Evolutionary conservation across 768 basidiomycete species (phyloP), one percentile per base, ranked within the genome.

Genomic region (Lentinula lateritia): DNA sequence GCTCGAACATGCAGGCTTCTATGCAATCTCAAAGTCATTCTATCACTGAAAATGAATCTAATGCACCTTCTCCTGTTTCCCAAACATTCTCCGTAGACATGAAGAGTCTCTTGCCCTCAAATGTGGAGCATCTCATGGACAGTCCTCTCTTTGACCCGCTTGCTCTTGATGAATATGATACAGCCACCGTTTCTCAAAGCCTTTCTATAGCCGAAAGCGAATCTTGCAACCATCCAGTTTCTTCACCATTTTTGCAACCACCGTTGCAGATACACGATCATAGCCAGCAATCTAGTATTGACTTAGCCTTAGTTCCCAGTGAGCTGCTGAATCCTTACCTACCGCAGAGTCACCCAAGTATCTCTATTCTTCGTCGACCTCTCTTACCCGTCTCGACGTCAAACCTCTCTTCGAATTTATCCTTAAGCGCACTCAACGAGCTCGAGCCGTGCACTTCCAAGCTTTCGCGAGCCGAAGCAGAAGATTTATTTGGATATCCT

Each of bases 11-110:
- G 34, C 35, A 39, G 18, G 18, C 34, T 20, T 18, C 36, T n/a
- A 32, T 36, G 35, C 50, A 52, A 16, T 18, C n/a, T n/a, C 8
- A n/a, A n/a, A 23, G 20, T 20, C 45, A 9, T 6, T 60, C 57
- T n/a, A 57, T 66, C 36, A 54, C 65, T 50, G 62, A 63, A 64
- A 66, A 65, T 46, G 61, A 52, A 38, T 43, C 54, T 36, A 66
- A 65, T 46, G 61, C 55, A 34, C 48, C 54, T 36, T 50, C 67
- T 45, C 64, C 63, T 16, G 50, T 50, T 10, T 56, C 65, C 35
- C 63, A 61, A 20, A 54, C 62, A 15, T n/a, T 59, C 61, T 12
- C 62, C 42, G 3, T 63, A 61, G 18, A 61, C 61, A n/a, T 66
- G 55, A 34, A 38, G 36, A 8, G 61, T 62, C 12, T 60, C 32